Base-by-base conservation (phyloP, 2,329 filamentous ascomycete genomes). In the Akanthomyces uredinophilus region DNA sequence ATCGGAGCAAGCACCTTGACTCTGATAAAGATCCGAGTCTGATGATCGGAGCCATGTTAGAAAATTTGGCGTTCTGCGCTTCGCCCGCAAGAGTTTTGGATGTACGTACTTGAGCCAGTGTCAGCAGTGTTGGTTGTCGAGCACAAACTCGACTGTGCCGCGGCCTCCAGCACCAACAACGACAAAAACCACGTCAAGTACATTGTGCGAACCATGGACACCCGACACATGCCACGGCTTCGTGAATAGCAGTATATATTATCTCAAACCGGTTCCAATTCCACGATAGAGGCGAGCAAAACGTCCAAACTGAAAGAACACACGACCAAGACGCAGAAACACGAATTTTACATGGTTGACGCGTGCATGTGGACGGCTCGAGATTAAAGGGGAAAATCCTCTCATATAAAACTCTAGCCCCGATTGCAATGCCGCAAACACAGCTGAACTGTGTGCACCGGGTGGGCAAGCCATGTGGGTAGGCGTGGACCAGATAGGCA, bases 111-210 rank as follows among this genome's bases (percentile, higher is more conserved):
- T 37, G 54, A 18, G 27, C 16, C 32, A 3, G 32, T 29, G 13
- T 39, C 49, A 4, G 44, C 56, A 18, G 56, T 50, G 37, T 51
- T 59, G 16, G n/a, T n/a, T 10, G 46, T 50, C 18, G 56, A 59
- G 46, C 56, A 59, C 16, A 59, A n/a, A 27, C 4, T 58, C 44
- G 56, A 50, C 46, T 51, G 56, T 35, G 44, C 56, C 18, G 44
- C 46, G 13, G 22, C 46, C 35, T 50, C 32, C 35, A 59, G 22
- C 24, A 24, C 56, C 35, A 51, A 2, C 1, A 59, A 46, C 13
- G 56, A 22, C 56, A 59, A 22, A 14, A 59, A 24, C 56, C 46
- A 59, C 56, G 43, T 27, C 44, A 49, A 13, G 35, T 59, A 51
- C 46, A 32, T 22, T 5, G 10, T 24, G 14, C 18, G 35, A 8